phyloP scores from a whole-genome alignment of 495 filamentous ascomycete species.

The Trichoderma orchidacearum region DNA sequence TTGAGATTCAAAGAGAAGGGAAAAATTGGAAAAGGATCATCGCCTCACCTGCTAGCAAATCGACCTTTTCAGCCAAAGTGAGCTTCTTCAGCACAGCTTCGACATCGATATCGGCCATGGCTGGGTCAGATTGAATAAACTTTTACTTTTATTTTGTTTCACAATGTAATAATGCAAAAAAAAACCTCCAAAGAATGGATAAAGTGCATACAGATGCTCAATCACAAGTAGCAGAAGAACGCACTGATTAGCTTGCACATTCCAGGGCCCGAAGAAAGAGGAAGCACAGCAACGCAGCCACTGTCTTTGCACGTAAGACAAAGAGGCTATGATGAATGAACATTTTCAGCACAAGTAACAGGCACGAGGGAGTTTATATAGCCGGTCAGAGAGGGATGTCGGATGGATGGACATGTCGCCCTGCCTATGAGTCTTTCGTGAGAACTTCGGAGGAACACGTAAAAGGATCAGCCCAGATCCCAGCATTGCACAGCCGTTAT shows the following conservation, averaged over 20 bases:
- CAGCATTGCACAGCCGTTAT: not conserved
- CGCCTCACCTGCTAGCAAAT: constrained; percentile 44
- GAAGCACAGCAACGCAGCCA: too few relatives aligned
- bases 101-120: constrained; percentile 47
- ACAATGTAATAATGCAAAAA: too few relatives aligned
- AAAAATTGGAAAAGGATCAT: too few relatives aligned
- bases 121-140: not conserved
- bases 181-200: too few relatives aligned
- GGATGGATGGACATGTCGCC: not conserved
- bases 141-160: too few relatives aligned
- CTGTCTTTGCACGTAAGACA: too few relatives aligned
- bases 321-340: too few relatives aligned
- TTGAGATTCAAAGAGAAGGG: too few relatives aligned
- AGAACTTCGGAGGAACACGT: not conserved
- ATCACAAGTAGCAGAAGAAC: too few relatives aligned
- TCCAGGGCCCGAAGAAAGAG: too few relatives aligned
- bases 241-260: too few relatives aligned
- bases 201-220: too few relatives aligned
- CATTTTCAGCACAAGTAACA: not conserved
- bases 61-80: constrained; percentile 46
- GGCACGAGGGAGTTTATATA: not conserved
- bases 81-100: constrained; percentile 49
- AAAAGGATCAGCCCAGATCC: not conserved
- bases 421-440: not conserved
- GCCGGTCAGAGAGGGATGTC: not conserved